Percentiles rank a stretch among this genome's conserved stretches.
These are phyloP conservation scores for Pythium phragmiticola DNA, from an alignment of 352 stramenopile species.

Conservation along the genomic window DNA sequence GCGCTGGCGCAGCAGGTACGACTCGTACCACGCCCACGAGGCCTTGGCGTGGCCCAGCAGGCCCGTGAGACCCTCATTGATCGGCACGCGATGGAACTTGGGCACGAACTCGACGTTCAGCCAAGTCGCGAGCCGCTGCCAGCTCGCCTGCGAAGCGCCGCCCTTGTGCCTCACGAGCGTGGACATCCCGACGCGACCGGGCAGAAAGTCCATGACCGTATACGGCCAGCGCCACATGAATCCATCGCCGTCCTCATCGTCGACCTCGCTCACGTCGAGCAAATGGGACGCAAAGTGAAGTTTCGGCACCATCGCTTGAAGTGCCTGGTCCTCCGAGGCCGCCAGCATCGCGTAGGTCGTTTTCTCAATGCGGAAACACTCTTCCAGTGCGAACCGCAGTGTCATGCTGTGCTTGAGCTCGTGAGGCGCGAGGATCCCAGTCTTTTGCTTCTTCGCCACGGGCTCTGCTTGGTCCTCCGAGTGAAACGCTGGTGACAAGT, in stretches of 20 bases:
- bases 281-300: constrained; percentile 56
- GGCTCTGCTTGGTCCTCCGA: constrained; percentile 17
- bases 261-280: constrained; percentile 57
- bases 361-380: constrained; percentile 69
- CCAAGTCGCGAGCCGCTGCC: constrained; percentile 55
- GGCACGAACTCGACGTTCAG: constrained; percentile 62
- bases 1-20: constrained; percentile 74
- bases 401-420: constrained; percentile 58
- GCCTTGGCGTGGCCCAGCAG: constrained; percentile 65
- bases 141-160: constrained; percentile 46
- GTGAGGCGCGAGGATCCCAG: constrained; percentile 38
- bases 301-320: constrained; percentile 41
- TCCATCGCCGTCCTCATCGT: constrained; percentile 62
- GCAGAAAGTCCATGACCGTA: constrained; percentile 69
- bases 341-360: constrained; percentile 57
- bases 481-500: constrained; percentile 54
- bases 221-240: constrained; percentile 86
- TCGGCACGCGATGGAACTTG: constrained; percentile 52
- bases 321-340: constrained; percentile 6
- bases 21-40: constrained; percentile 77
- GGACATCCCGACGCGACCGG: constrained; percentile 47
- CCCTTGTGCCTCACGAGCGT: constrained; percentile 44
- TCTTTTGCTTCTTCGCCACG: constrained; percentile 44
- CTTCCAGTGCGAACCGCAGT: constrained; percentile 71
- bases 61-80: constrained; percentile 43